A percentile compares a stretch with the other conserved stretches of the same genome.
Conservation (phyloP, 345 rosid genomes). For the Streptanthus diversifolius region DNA sequence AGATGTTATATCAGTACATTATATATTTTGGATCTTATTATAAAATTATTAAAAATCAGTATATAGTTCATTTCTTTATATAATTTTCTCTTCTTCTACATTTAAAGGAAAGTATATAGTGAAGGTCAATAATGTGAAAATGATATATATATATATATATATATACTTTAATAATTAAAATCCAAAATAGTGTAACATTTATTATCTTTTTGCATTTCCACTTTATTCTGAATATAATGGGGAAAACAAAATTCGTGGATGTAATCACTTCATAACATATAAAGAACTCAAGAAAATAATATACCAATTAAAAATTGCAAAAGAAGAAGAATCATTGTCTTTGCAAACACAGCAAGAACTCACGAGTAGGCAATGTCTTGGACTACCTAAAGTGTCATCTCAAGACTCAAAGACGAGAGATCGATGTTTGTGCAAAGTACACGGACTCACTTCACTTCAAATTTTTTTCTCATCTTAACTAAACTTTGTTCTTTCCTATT, state of each 20-base stretch:
- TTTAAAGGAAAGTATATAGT: not conserved
- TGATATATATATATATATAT: too few relatives aligned
- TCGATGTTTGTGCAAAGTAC: constrained; percentile 12
- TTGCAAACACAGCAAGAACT: constrained; percentile 16
- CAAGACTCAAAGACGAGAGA: constrained; percentile 1
- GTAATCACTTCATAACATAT: not conserved
- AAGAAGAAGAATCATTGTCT: constrained; percentile 15
- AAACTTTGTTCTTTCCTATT: not conserved
- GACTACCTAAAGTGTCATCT: constrained; percentile 11
- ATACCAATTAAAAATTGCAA: not conserved
- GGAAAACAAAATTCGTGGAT: not conserved
- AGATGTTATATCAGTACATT: not conserved
- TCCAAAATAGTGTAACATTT: not conserved
- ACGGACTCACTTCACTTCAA: not conserved
- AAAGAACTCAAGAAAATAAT: not conserved
- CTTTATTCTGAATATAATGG: not conserved
- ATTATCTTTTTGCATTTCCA: not conserved
- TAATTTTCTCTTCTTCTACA: not conserved
- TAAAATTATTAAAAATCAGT: not conserved
- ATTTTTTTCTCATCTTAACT: not conserved
- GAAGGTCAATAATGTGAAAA: not conserved
- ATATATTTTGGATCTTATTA: not conserved
- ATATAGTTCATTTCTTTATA: not conserved
- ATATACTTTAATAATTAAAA: not conserved
- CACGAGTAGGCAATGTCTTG: constrained; percentile 25